Conservation (phyloP, 345 rosid species). For the Syzygium jambos region DNA sequence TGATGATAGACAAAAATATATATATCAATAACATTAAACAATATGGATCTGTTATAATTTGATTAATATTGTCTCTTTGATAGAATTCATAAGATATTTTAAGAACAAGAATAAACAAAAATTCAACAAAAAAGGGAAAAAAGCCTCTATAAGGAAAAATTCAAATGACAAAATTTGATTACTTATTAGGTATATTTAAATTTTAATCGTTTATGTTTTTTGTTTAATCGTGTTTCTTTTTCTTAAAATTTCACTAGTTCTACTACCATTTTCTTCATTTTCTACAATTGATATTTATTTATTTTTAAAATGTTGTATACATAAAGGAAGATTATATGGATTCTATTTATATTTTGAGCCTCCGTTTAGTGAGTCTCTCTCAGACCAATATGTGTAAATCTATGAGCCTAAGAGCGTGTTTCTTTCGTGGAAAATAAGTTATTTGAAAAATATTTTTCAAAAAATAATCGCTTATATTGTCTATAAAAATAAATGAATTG, state of each 20-base stretch:
- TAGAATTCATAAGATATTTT: neutral
- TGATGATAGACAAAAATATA: neutral
- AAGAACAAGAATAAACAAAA: neutral
- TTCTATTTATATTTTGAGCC: neutral
- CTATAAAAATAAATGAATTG: too few species aligned
- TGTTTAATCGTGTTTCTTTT: neutral
- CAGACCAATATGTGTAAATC: neutral
- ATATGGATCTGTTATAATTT: neutral
- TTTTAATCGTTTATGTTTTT: neutral
- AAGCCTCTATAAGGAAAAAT: neutral
- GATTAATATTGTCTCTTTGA: neutral
- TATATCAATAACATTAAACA: neutral
- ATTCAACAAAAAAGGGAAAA: neutral
- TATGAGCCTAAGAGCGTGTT: neutral
- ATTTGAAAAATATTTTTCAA: too few species aligned
- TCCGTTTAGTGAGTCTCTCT: neutral
- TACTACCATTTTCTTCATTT: neutral
- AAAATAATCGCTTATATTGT: too few species aligned
- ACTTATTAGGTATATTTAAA: neutral
- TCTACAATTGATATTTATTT: neutral
- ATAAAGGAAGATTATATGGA: neutral
- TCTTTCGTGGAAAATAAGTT: too few species aligned
- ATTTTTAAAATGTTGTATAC: neutral
- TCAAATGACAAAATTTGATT: neutral
- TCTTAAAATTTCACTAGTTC: neutral